These are phyloP conservation scores for Mrakia frigida DNA, from an alignment of 768 basidiomycete species.

Conservation along the genomic window DNA sequence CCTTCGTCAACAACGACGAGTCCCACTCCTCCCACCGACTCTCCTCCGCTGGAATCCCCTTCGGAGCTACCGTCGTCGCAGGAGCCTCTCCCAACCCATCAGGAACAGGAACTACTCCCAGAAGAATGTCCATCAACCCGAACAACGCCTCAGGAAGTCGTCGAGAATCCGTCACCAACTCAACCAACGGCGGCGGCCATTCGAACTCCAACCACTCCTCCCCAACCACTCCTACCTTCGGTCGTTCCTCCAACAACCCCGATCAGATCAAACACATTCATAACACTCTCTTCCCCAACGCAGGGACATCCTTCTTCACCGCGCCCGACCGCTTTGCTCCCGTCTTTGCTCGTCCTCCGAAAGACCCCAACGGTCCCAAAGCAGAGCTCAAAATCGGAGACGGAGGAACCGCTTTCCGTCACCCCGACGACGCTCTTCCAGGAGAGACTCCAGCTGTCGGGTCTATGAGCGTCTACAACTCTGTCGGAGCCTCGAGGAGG, in stretches of 20 bases:
- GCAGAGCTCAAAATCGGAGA: constrained; percentile 12
- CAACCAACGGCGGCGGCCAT: background rate
- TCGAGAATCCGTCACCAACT: background rate
- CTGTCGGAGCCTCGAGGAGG: background rate
- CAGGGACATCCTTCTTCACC: background rate
- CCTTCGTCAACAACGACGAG: background rate
- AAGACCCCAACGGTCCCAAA: background rate
- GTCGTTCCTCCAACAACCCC: background rate
- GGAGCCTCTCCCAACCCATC: no score
- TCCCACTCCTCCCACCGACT: background rate
- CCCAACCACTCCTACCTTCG: background rate
- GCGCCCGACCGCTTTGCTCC: background rate
- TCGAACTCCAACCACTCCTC: background rate
- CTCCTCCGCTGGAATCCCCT: background rate
- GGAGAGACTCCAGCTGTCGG: constrained; percentile 26
- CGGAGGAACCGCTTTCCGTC: constrained; percentile 10
- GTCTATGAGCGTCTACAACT: constrained; percentile 17
- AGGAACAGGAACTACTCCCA: no score
- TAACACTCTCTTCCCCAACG: background rate
- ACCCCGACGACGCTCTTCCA: constrained; percentile 15
- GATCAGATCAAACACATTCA: constrained; percentile 1
- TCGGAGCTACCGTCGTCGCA: background rate
- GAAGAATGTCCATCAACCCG: no score
- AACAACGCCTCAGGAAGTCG: no score
- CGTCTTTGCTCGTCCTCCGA: background rate